Base-by-base conservation (phyloP, 2,329 filamentous ascomycete genomes). In the Trichoderma pleuroti region DNA sequence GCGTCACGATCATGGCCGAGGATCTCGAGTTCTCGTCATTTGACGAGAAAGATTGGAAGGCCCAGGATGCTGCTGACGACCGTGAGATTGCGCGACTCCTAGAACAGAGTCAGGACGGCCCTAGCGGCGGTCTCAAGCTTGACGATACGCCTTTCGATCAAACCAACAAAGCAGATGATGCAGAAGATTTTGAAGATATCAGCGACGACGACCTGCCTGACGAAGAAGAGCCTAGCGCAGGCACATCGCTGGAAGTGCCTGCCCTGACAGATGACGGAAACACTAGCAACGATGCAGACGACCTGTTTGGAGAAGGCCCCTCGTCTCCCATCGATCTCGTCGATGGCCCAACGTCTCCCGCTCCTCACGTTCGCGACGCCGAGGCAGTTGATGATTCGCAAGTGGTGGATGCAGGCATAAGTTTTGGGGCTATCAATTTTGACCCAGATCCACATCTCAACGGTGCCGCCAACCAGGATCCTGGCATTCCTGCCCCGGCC, bases 141-240 rank as follows among this genome's bases (percentile, higher is more conserved):
- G 81, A 85, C 72, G 80, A 81, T 60, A 79, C 76, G 14, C 80
- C 84, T 28, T 87, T 91, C 73, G 89, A 90, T 74, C 85, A 89
- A 74, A 84, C 85, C 8, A 92, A 93, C 79, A 99, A 99, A 81
- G 95, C 94, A 68, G 94, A 94, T 72, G 93, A 98, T 81, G 96
- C 96, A 52, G 83, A 96, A 73, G 96, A 99, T 78, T 99, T 86
- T 76, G 93, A 93, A 78, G 93, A 97, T 77, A 94, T 98, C 73
- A 92, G 92, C 74, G 95, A 98, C 78, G 94, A 97, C 78, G 94
- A 98, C 73, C 86, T 97, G 9, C 92, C 93, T 12, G 93, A 96
- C 8, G 93, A 96, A 73, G 93, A 95, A 73, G 87, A 90, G 69
- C 81, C 80, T 32, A 80, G 80, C 12, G 80, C 78, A 6, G 80